These are phyloP conservation scores for Tillandsia fasciculata DNA, from an alignment of 176 grass and related monocot genomes.

Conservation along the genomic window DNA sequence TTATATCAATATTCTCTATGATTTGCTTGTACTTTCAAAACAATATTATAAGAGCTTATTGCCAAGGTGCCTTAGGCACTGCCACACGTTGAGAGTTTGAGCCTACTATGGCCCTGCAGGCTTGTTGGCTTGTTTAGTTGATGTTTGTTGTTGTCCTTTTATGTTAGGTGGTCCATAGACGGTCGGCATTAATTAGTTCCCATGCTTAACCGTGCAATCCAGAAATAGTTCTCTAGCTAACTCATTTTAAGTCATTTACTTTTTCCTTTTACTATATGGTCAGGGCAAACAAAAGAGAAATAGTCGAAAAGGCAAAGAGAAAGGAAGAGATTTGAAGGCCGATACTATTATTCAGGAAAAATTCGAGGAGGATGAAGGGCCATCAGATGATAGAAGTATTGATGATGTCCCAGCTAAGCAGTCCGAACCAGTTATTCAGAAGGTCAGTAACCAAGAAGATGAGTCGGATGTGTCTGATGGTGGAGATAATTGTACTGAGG, in stretches of 20 bases:
- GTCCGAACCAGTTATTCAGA: constrained; percentile 18
- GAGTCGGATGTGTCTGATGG: constrained; percentile 74
- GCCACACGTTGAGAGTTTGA: no score
- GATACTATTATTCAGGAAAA: constrained; percentile 11
- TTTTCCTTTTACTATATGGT: not conserved
- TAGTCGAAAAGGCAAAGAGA: constrained; percentile 66
- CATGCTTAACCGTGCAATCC: constrained; percentile 2
- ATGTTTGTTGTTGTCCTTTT: no score
- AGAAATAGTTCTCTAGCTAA: not conserved
- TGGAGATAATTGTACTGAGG: constrained; percentile 61
- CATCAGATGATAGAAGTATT: constrained; percentile 33
- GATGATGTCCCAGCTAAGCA: constrained; percentile 24
- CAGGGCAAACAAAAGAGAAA: constrained; percentile 76
- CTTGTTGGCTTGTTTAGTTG: no score
- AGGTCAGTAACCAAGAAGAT: constrained; percentile 52
- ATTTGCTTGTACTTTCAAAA: no score
- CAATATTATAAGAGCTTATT: no score
- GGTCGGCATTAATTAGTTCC: not conserved
- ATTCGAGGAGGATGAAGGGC: constrained; percentile 1
- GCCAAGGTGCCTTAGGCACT: no score
- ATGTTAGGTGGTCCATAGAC: not conserved
- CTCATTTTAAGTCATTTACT: not conserved
- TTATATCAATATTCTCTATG: no score
- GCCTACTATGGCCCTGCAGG: no score
- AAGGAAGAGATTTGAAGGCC: constrained; percentile 49